A percentile compares a stretch with the other conserved stretches of the same genome.
Conservation (phyloP, 1,284 basidiomycete species). For the Fomitopsis schrenkii region DNA sequence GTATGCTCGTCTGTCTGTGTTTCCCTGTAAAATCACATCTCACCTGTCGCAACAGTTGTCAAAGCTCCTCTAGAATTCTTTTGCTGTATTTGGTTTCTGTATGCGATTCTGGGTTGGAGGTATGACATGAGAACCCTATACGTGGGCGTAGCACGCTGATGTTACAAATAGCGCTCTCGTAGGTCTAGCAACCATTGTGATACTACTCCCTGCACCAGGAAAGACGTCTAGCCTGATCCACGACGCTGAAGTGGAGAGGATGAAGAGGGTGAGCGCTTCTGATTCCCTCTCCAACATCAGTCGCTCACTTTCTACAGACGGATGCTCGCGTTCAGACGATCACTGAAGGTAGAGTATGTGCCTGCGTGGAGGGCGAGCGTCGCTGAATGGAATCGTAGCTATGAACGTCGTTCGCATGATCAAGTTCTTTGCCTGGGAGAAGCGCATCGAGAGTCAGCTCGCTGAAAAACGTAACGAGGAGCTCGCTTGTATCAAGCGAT, state of each 20-base stretch:
- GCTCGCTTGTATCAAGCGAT: slow-evolving; percentile 39
- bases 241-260: background rate
- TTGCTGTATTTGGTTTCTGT: slow-evolving; percentile 38
- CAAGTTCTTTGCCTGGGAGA: slow-evolving; percentile 60
- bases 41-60: slow-evolving; percentile 19
- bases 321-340: slow-evolving; percentile 6
- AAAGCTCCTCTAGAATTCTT: slow-evolving; percentile 30
- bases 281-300: background rate
- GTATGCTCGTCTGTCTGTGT: background rate
- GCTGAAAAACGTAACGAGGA: slow-evolving; percentile 47
- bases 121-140: slow-evolving; percentile 11
- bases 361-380: background rate
- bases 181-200: slow-evolving; percentile 24
- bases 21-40: background rate
- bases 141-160: background rate
- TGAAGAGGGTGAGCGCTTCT: slow-evolving; percentile 1
- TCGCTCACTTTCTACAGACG: background rate
- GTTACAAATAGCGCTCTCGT: slow-evolving; percentile 31
- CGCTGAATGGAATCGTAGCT: background rate
- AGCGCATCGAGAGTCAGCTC: slow-evolving; percentile 26
- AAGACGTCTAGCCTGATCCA: background rate
- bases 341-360: background rate
- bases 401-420: slow-evolving; percentile 37
- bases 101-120: slow-evolving; percentile 41
- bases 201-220: slow-evolving; percentile 4